Evolutionary conservation across 2,329 filamentous ascomycete species (phyloP).

Genomic region (Lomentospora prolificans): DNA sequence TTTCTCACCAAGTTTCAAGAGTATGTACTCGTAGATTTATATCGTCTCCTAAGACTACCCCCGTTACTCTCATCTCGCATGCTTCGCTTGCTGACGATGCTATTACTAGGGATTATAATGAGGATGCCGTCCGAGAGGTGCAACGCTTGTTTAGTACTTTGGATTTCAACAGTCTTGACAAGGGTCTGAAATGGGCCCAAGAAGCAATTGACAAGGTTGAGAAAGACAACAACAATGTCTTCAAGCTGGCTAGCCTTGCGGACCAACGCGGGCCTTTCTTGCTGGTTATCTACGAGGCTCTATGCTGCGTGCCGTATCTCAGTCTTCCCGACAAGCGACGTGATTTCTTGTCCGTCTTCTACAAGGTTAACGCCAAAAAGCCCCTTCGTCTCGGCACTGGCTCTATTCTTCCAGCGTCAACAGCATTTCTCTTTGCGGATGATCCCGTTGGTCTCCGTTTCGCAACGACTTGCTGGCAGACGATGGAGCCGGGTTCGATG

Average conservation of each 20-base stretch:
- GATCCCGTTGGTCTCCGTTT: slow-evolving; percentile 56
- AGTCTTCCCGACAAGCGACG: slow-evolving; percentile 38
- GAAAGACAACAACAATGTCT: slow-evolving; percentile 34
- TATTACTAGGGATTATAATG: slow-evolving; percentile 30
- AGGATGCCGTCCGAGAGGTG: slow-evolving; percentile 41
- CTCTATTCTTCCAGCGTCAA: slow-evolving; percentile 70
- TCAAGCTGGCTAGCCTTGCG: slow-evolving; percentile 36
- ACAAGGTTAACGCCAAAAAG: slow-evolving; percentile 64
- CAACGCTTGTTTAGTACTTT: slow-evolving; percentile 46
- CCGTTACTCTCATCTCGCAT: not conserved
- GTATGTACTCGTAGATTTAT: slow-evolving; percentile 26
- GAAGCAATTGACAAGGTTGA: slow-evolving; percentile 42
- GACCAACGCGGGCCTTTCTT: slow-evolving; percentile 49
- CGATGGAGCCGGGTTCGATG: slow-evolving; percentile 50
- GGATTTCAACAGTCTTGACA: slow-evolving; percentile 52
- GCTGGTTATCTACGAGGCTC: slow-evolving; percentile 75
- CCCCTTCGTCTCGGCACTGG: slow-evolving; percentile 66
- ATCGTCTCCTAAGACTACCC: not conserved
- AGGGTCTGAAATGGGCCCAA: slow-evolving; percentile 47
- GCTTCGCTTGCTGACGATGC: not conserved
- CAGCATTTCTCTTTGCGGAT: slow-evolving; percentile 71
- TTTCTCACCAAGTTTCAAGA: slow-evolving; percentile 54
- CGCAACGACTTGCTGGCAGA: slow-evolving; percentile 59
- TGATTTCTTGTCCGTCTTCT: slow-evolving; percentile 75
- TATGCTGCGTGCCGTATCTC: slow-evolving; percentile 77